Evolutionary conservation across 78 protist genomes (phyloP).

Genomic region (Chrysochromulina tobinii): DNA sequence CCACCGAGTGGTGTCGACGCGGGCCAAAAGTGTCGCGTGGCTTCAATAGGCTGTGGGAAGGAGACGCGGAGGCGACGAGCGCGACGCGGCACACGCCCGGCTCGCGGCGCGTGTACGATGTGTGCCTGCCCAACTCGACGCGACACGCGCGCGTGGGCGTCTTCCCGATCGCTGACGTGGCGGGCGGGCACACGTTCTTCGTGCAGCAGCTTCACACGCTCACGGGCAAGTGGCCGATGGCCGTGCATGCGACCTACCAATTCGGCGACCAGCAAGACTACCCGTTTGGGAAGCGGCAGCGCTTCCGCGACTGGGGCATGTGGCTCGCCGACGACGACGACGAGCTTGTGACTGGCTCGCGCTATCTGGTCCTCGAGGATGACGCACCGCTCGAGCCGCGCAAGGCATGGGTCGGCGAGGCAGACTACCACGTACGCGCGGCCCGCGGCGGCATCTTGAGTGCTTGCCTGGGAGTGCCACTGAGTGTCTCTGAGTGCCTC

Average conservation of each 20-base stretch:
- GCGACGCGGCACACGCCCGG: too few species aligned
- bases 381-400: background rate
- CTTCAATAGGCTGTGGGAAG: too few species aligned
- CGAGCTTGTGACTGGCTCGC: background rate
- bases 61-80: too few species aligned
- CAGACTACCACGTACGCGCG: too few species aligned
- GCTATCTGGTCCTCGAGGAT: background rate
- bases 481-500: too few species aligned
- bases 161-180: background rate
- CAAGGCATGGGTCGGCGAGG: background rate
- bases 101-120: too few species aligned
- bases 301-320: background rate
- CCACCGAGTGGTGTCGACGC: too few species aligned
- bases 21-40: too few species aligned
- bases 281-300: background rate
- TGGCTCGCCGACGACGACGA: background rate
- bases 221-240: background rate
- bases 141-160: background rate
- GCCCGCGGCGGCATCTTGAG: too few species aligned
- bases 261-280: background rate
- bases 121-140: too few species aligned
- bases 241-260: constrained; percentile 1
- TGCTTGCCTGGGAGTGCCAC: too few species aligned
- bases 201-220: background rate
- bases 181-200: constrained; percentile 5